Base-by-base conservation (phyloP, 441 rosid genomes). In the Dalechampia spathulata region DNA sequence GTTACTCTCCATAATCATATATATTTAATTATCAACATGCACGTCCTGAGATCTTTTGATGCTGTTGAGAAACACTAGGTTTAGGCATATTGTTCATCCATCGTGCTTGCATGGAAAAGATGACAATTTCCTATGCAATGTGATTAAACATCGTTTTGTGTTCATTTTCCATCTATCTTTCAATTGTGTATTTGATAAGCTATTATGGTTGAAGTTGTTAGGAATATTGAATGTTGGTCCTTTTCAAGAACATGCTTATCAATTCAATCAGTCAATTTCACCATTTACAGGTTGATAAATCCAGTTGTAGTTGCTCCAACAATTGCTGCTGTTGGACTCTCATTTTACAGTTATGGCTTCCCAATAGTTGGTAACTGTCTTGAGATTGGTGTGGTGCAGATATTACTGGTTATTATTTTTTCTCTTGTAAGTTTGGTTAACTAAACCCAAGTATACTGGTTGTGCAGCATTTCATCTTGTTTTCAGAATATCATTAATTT, bases 251-350 rank as follows among this genome's bases (percentile, higher is more conserved):
- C 28, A 47, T 20, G 27, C 43, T 12, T 25, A 49, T 27, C 52
- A 36, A 36, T 42, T 21, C 3, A 4, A 30, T n/a, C 15, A 37
- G 51, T 66, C 34, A 28, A 58, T 67, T 17, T 59, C 55, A 57
- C 42, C 26, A 3, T 67, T 53, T 67, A 49, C 85, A 92, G 96
- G 83, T 72, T 89, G 71, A 72, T 92, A 57, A 92, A 92, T 75
- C 99, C 99, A 5, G 99, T 92, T 54, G 97, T 89, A 62, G 92
- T 92, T 61, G 87, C 99, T 66, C 99, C 99, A 37, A 92, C 99
- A 16, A 76, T 92, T 68, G 99, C 99, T 64, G 99, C 99, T 26
- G 90, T 92, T 61, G 99, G 99, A 48, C 92, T 92, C 73, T 86
- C 97, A 0, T 92, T 92, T 66, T 92, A 81, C 74, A 85, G 90